Base-by-base conservation (phyloP, 2,329 filamentous ascomycete species). In the Phoma sp. region DNA sequence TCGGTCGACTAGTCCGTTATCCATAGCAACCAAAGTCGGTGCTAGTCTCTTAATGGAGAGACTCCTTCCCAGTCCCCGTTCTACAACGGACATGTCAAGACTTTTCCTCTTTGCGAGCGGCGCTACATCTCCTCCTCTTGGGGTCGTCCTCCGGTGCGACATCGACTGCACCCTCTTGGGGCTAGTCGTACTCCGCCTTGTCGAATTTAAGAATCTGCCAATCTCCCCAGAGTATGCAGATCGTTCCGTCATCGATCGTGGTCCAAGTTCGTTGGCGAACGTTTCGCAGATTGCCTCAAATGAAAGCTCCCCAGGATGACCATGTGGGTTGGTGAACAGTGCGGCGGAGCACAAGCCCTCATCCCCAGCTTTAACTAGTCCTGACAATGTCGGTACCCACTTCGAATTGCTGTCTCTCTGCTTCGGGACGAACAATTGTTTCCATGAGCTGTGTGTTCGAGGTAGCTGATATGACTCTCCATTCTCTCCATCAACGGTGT, bases 311-410 rank as follows among this genome's bases (percentile, higher is more conserved):
- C 67, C 65, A 27, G 61, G 60, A 36, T 64, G 57, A 19, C 50
- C 61, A 51, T 68, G 64, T 25, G 66, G 50, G 21, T 50, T 41
- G 48, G 63, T 46, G 60, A 73, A 68, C 41, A 74, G 38, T 35
- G 65, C 46, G 15, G 69, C 71, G 17, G 63, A 62, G 43, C 66
- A 64, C 12, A 72, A 12, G 2, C 61, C 65, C 40, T 74, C 70
- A 50, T 74, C 71, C 17, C 68, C 72, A 37, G 70, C 71, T 57
- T 71, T 70, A 55, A 74, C 55, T 29, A 74, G 61, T 32, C 61
- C 64, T 12, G 69, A 66, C n/a, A 73, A 25, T 2, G 61, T 63
- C 12, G 71, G 70, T 15, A 70, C 66, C 63, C 63, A 66, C 7
- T 61, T 56, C 10, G 54, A 40, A 17, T 50, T 57, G 17, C 36